phyloP scores from a whole-genome alignment of 2,329 filamentous ascomycete species.

The Fusarium abutilonis region DNA sequence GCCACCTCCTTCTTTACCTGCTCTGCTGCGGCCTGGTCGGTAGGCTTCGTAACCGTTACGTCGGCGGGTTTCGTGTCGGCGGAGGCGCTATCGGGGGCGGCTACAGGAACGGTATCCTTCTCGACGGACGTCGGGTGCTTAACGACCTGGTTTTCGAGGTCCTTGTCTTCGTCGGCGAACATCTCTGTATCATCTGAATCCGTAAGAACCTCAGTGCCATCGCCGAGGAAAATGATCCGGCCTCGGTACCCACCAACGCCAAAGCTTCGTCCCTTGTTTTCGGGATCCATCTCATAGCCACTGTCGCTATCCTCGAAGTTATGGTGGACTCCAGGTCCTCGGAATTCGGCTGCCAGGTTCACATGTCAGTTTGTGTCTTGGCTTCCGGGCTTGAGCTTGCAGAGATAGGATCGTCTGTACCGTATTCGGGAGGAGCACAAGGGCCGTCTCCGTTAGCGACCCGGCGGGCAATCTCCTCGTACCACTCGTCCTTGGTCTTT shows the following conservation, averaged over 20 bases:
- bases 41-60: conserved; percentile 34
- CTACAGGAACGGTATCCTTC: conserved; percentile 37
- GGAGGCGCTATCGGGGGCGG: conserved; percentile 38
- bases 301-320: conserved; percentile 83
- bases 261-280: conserved; percentile 70
- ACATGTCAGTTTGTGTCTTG: conserved; percentile 30
- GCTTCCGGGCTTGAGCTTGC: conserved; percentile 3
- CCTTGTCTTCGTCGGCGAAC: conserved; percentile 87
- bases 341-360: conserved; percentile 74
- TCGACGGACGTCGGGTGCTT: conserved; percentile 58
- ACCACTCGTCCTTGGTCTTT: conserved; percentile 97
- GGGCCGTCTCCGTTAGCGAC: conserved; percentile 97
- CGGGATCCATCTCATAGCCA: conserved; percentile 79
- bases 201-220: conserved; percentile 91
- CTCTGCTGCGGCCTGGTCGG: conserved; percentile 34
- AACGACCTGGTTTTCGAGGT: conserved; percentile 83
- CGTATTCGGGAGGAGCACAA: conserved; percentile 98
- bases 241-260: conserved; percentile 77
- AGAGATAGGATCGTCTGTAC: conserved; percentile 72
- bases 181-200: conserved; percentile 91
- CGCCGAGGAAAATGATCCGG: conserved; percentile 92
- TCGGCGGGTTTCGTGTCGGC: conserved; percentile 43
- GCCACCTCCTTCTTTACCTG: conserved; percentile 43
- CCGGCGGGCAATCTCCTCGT: conserved; percentile 91
- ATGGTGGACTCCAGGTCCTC: conserved; percentile 82